Percentiles rank a stretch among this genome's conserved stretches.
Evolutionary conservation across 2,329 filamentous ascomycete species (phyloP).

Genomic region (Neoascochyta sp.): DNA sequence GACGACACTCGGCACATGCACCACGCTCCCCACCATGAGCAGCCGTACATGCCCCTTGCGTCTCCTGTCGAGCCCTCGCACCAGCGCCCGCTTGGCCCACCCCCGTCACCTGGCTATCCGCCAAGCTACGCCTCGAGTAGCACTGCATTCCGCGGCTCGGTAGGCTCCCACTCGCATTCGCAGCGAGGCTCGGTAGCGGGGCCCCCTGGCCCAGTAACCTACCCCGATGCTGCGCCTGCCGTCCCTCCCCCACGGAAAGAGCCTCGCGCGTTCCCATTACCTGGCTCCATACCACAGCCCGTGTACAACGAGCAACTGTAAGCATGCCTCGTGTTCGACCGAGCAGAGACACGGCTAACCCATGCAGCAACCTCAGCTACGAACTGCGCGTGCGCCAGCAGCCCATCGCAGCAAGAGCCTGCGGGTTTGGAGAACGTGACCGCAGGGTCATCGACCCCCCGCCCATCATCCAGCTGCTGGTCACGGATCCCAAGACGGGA

Average conservation of each 20-base stretch:
- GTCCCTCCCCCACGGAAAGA: conserved; percentile 32
- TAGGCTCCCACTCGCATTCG: conserved; percentile 36
- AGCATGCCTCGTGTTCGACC: conserved; percentile 22
- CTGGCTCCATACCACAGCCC: conserved; percentile 38
- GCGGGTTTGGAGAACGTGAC: conserved; percentile 79
- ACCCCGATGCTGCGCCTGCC: conserved; percentile 29
- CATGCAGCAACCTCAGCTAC: conserved; percentile 40
- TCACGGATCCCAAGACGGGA: conserved; percentile 56
- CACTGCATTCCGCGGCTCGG: conserved; percentile 37
- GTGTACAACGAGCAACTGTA: conserved; percentile 40
- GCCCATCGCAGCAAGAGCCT: conserved; percentile 72
- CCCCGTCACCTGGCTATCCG: conserved; percentile 40
- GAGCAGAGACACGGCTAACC: conserved; percentile 20
- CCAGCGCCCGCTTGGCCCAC: conserved; percentile 32
- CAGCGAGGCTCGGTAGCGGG: conserved; percentile 35
- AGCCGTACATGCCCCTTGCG: conserved; percentile 34
- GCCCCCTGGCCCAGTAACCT: conserved; percentile 31
- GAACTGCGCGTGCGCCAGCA: conserved; percentile 68
- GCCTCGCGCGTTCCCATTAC: conserved; percentile 28
- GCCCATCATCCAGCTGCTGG: conserved; percentile 71
- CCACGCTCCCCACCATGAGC: conserved; percentile 30
- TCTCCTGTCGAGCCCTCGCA: conserved; percentile 36
- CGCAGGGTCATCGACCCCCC: conserved; percentile 79
- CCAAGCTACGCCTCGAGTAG: conserved; percentile 39
- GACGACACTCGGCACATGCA: conserved; percentile 32